A percentile compares a stretch with the other conserved stretches of the same genome.
phyloP scores from a whole-genome alignment of 1,284 basidiomycete genomes.

The Caloboletus inedulis region DNA sequence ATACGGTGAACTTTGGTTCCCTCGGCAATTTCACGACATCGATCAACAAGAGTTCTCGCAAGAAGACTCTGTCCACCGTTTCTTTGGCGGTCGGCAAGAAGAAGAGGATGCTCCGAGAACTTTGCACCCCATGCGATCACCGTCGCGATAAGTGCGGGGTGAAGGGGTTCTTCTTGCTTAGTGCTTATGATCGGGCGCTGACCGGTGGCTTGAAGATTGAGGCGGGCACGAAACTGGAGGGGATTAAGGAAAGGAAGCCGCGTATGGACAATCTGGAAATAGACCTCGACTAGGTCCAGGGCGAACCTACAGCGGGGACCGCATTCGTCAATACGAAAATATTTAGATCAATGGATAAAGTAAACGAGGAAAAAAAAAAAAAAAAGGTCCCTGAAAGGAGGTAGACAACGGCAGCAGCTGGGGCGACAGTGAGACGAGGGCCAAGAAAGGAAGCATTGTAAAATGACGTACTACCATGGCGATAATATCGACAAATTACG shows the following conservation, averaged over 20 bases:
- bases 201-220: conserved; percentile 46
- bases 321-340: conserved; percentile 18
- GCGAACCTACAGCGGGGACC: conserved; percentile 58
- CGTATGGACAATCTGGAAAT: conserved; percentile 84
- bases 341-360: conserved; percentile 23
- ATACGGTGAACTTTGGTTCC: conserved; percentile 79
- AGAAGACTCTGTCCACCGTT: conserved; percentile 72
- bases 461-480: conserved; percentile 29
- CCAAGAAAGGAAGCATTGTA: conserved; percentile 13
- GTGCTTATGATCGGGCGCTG: conserved; percentile 23
- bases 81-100: conserved; percentile 73
- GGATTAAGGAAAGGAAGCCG: conserved; percentile 80
- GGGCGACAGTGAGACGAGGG: conserved; percentile 13
- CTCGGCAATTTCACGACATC: conserved; percentile 82
- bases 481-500: conserved; percentile 28
- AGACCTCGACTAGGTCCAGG: conserved; percentile 84
- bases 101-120: conserved; percentile 83
- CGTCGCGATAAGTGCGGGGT: conserved; percentile 78
- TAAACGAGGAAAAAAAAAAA: conserved; percentile 19
- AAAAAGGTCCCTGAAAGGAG: conserved; percentile 4
- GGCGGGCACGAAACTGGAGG: conserved; percentile 64
- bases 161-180: conserved; percentile 42
- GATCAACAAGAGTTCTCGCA: conserved; percentile 73
- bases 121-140: conserved; percentile 92
- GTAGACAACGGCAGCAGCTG: conserved; percentile 12